These are phyloP conservation scores for Globisporangium cederbergense DNA, from an alignment of 352 stramenopile species.

Conservation along the genomic window DNA sequence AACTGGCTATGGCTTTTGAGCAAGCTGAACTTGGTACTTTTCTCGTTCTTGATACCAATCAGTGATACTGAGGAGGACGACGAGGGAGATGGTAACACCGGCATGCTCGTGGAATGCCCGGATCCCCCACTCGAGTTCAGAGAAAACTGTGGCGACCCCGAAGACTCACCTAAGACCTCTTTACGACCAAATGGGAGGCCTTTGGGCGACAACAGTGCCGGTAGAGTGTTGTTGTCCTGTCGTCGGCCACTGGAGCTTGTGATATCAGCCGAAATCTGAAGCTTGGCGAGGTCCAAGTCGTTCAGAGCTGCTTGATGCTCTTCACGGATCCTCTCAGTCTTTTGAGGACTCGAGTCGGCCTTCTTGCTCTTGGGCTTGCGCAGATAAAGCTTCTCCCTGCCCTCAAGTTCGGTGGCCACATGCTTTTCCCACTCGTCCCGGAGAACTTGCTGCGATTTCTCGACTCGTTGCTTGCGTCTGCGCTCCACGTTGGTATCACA, in stretches of 20 bases:
- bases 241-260: neutral
- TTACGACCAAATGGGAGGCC: neutral
- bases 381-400: conserved; percentile 56
- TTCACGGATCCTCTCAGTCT: neutral
- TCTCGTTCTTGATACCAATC: neutral
- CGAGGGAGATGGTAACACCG: neutral
- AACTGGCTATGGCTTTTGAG: neutral
- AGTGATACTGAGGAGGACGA: neutral
- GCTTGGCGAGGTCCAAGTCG: neutral
- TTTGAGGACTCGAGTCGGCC: neutral
- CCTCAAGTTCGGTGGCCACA: conserved; percentile 34
- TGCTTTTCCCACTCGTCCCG: conserved; percentile 44
- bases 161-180: neutral
- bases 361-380: conserved; percentile 18
- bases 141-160: neutral
- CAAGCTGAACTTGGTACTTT: neutral
- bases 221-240: conserved; percentile 11
- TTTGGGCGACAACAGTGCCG: conserved; percentile 15
- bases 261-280: neutral
- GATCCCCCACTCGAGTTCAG: neutral
- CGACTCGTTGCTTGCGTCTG: conserved; percentile 17
- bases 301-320: neutral
- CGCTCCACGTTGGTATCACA: conserved; percentile 18
- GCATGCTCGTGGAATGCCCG: conserved; percentile 8
- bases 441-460: conserved; percentile 22